Evolutionary conservation across 1,139 yeast genomes (phyloP).

Genomic region (Blastobotrys arbuscula): DNA sequence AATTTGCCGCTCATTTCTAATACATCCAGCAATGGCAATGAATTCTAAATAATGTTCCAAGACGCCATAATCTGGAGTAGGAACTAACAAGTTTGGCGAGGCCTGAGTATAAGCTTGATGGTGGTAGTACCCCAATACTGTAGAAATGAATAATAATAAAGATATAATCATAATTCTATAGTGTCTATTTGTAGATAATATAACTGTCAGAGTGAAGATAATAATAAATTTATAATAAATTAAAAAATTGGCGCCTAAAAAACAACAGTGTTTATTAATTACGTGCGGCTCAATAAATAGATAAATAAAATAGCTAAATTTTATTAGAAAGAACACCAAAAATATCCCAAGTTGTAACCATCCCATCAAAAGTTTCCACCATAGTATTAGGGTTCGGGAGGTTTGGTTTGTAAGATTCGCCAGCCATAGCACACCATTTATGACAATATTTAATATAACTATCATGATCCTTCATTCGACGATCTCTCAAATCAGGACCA

Average conservation of each 20-base stretch:
- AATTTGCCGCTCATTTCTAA: neutral
- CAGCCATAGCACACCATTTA: neutral
- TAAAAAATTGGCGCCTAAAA: neutral
- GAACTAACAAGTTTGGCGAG: neutral
- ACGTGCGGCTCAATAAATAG: neutral
- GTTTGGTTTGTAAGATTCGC: neutral
- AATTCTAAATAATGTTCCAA: constrained; percentile 9
- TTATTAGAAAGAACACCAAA: neutral
- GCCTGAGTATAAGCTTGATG: neutral
- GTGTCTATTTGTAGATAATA: too few species aligned
- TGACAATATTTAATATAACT: neutral
- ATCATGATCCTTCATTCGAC: neutral
- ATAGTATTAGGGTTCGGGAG: neutral
- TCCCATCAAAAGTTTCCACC: neutral
- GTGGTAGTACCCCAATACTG: too few species aligned
- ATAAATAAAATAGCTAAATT: neutral
- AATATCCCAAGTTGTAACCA: neutral
- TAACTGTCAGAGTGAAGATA: too few species aligned
- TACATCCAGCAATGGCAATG: constrained; percentile 7
- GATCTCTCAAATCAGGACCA: neutral
- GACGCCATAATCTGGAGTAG: constrained; percentile 4
- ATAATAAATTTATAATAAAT: too few species aligned
- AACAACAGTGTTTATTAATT: neutral
- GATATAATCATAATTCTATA: too few species aligned
- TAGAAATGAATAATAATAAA: too few species aligned